Conservation (phyloP, 2,329 filamentous ascomycete species). For the Alternaria arbusti region DNA sequence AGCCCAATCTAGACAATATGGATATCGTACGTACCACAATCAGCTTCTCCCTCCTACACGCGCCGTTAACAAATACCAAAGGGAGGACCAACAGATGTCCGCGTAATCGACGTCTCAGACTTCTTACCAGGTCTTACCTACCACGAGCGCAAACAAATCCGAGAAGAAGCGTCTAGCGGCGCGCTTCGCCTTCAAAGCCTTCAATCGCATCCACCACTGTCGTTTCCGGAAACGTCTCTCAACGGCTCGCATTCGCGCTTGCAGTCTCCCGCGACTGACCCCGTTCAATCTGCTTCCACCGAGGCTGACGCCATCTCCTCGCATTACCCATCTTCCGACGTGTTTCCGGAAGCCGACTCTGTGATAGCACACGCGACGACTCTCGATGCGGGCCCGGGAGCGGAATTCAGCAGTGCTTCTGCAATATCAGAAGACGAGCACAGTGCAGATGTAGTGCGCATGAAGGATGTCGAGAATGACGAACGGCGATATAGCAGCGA, state of each 20-base stretch:
- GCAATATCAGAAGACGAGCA: slow-evolving; percentile 28
- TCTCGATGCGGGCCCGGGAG: slow-evolving; percentile 30
- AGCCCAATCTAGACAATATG: not conserved
- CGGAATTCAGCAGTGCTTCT: slow-evolving; percentile 29
- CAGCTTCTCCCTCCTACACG: not conserved
- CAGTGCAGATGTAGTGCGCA: slow-evolving; percentile 25
- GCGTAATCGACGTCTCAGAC: slow-evolving; percentile 36
- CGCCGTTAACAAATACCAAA: slow-evolving; percentile 7
- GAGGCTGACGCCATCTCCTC: not conserved
- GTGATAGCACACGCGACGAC: slow-evolving; percentile 10
- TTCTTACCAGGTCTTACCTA: slow-evolving; percentile 38
- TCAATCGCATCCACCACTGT: slow-evolving; percentile 21
- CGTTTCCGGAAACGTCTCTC: slow-evolving; percentile 14
- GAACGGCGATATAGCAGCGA: slow-evolving; percentile 18
- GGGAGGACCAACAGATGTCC: slow-evolving; percentile 40
- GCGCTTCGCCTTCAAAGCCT: slow-evolving; percentile 32
- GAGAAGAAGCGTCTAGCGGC: slow-evolving; percentile 40
- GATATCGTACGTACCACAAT: not conserved
- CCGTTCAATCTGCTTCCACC: not conserved
- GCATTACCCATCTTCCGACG: slow-evolving; percentile 8
- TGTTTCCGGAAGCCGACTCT: slow-evolving; percentile 25
- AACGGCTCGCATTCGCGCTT: slow-evolving; percentile 14
- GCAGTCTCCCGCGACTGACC: slow-evolving; percentile 2
- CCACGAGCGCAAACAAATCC: slow-evolving; percentile 35
- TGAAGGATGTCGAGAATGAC: slow-evolving; percentile 35